Evolutionary conservation across 106 monocot species (phyloP).

Genomic region (Chionographis japonica): DNA sequence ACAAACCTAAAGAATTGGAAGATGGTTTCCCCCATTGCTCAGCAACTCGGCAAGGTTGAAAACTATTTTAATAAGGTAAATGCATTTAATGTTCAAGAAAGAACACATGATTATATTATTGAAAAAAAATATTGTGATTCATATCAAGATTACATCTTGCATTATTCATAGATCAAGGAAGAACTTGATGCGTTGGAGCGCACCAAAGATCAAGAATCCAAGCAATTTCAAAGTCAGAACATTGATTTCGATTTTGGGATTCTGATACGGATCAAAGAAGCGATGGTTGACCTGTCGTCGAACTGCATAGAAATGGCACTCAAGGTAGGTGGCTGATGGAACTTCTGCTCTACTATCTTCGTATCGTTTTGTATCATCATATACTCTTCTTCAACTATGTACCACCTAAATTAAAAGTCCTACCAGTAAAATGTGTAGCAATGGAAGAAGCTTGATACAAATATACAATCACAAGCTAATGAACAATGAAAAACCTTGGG

Average conservation of each 20-base stretch:
- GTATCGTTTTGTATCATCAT: no score
- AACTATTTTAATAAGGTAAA: constrained; percentile 52
- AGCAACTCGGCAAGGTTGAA: constrained; percentile 47
- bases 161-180: constrained; percentile 40
- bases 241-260: constrained; percentile 47
- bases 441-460: no score
- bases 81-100: not conserved
- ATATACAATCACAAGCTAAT: no score
- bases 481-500: no score
- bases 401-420: no score
- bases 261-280: constrained; percentile 46
- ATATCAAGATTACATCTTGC: not conserved
- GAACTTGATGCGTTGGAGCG: constrained; percentile 49
- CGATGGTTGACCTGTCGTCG: constrained; percentile 60
- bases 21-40: constrained; percentile 22
- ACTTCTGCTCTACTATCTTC: not conserved
- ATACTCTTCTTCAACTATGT: no score
- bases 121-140: not conserved
- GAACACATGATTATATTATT: not conserved
- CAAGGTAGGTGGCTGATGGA: constrained; percentile 22
- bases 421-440: no score
- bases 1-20: constrained; percentile 44
- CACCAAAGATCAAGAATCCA: constrained; percentile 49
- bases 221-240: constrained; percentile 39
- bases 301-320: constrained; percentile 50